These are phyloP conservation scores for Saksenaea oblongispora DNA, from an alignment of 371 early-diverging fungal species.

Conservation along the genomic window DNA sequence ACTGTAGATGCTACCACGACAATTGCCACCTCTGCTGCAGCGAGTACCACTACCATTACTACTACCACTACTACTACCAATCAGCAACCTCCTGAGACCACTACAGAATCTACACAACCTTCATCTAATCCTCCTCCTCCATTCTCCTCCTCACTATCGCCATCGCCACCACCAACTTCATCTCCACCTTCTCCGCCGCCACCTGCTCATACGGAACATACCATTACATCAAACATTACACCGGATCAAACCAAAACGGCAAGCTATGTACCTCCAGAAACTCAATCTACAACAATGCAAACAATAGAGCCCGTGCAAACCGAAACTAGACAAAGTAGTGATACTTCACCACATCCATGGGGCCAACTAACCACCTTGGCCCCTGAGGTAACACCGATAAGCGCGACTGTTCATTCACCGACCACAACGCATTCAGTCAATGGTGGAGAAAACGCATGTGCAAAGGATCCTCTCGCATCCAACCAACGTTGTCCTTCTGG, in stretches of 20 bases:
- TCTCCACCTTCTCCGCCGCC: neutral
- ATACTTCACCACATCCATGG: neutral
- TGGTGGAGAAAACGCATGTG: neutral
- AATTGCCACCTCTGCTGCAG: neutral
- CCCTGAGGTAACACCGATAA: neutral
- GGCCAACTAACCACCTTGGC: neutral
- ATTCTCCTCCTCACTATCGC: neutral
- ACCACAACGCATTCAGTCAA: neutral
- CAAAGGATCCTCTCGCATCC: neutral
- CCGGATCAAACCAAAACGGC: neutral
- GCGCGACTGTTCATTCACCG: neutral
- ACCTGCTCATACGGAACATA: neutral
- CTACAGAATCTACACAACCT: neutral
- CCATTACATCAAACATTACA: conserved; percentile 1
- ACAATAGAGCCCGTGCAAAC: neutral
- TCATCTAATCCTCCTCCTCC: neutral
- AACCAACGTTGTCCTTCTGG: neutral
- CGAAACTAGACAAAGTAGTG: neutral
- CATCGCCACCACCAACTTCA: neutral
- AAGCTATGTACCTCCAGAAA: neutral
- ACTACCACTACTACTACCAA: neutral
- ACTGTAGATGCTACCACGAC: neutral
- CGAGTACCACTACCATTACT: neutral
- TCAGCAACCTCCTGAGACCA: neutral
- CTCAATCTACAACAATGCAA: neutral